phyloP scores from a whole-genome alignment of 2,329 filamentous ascomycete genomes.

The Byssoonygena ceratinophila region DNA sequence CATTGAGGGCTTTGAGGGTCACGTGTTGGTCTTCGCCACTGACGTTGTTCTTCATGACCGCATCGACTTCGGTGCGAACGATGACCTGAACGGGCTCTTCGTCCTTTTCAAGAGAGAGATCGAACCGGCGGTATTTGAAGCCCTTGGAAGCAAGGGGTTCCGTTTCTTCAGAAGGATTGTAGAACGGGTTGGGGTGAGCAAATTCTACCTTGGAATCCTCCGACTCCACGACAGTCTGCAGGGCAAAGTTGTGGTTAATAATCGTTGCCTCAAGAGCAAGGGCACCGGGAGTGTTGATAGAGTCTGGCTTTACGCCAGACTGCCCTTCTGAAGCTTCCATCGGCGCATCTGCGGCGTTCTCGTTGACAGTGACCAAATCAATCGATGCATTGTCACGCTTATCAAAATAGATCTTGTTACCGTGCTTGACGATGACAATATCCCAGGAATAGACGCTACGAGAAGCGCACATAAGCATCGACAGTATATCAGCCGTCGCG shows the following conservation, averaged over 20 bases:
- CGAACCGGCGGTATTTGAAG: slow-evolving; percentile 97
- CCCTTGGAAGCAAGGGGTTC: slow-evolving; percentile 91
- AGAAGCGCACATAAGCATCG: slow-evolving; percentile 97
- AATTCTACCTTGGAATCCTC: slow-evolving; percentile 70
- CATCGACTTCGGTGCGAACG: slow-evolving; percentile 90
- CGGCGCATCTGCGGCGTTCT: slow-evolving; percentile 92
- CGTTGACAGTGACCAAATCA: slow-evolving; percentile 97
- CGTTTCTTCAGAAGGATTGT: slow-evolving; percentile 84
- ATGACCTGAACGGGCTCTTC: slow-evolving; percentile 88
- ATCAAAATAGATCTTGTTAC: slow-evolving; percentile 96
- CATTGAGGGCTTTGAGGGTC: slow-evolving; percentile 92
- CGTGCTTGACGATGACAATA: slow-evolving; percentile 83
- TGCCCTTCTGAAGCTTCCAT: slow-evolving; percentile 67
- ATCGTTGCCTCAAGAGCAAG: slow-evolving; percentile 95
- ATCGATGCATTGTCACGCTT: slow-evolving; percentile 92
- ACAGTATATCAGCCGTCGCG: slow-evolving; percentile 91
- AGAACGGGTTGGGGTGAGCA: slow-evolving; percentile 88
- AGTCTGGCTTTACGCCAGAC: slow-evolving; percentile 61
- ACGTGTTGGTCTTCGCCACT: slow-evolving; percentile 84
- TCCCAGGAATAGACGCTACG: slow-evolving; percentile 98
- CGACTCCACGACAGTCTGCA: slow-evolving; percentile 83
- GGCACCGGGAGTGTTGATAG: slow-evolving; percentile 84
- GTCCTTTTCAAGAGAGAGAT: slow-evolving; percentile 79
- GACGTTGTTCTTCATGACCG: slow-evolving; percentile 87
- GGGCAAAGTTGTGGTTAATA: slow-evolving; percentile 99